These are phyloP conservation scores for Moesziomyces globuligerus DNA, from an alignment of 1,284 basidiomycete genomes.

Conservation along the genomic window DNA sequence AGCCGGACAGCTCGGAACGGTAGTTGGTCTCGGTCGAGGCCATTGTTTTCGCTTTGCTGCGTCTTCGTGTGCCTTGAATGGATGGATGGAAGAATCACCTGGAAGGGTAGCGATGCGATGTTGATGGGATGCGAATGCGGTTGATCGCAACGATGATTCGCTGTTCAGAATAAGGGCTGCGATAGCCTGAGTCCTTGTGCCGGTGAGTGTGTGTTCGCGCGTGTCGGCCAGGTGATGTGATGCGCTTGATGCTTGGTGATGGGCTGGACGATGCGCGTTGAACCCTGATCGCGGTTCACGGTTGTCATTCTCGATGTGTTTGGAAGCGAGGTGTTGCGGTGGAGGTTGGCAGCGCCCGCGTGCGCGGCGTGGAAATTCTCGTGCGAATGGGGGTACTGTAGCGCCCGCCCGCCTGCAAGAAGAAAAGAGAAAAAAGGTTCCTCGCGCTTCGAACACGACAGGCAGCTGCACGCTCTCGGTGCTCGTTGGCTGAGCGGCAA, in stretches of 20 bases:
- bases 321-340: constrained; percentile 16
- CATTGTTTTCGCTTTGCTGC: constrained; percentile 8
- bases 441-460: constrained; percentile 44
- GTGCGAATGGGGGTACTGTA: constrained; percentile 21
- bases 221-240: too few species aligned
- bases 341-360: constrained; percentile 18
- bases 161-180: too few species aligned
- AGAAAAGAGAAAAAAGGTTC: constrained; percentile 37
- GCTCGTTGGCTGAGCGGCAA: background rate
- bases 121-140: constrained; percentile 8
- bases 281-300: too few species aligned
- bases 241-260: too few species aligned
- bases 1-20: constrained; percentile 56
- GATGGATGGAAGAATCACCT: too few species aligned
- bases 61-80: background rate
- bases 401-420: constrained; percentile 2
- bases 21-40: constrained; percentile 47
- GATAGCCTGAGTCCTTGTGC: too few species aligned
- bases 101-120: background rate
- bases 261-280: background rate
- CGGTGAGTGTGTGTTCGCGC: too few species aligned
- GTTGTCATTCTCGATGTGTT: background rate
- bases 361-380: constrained; percentile 12
- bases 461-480: constrained; percentile 4
- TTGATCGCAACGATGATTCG: too few species aligned